These are phyloP conservation scores for Lepraria neglecta DNA, from an alignment of 495 filamentous ascomycete genomes.

Conservation along the genomic window DNA sequence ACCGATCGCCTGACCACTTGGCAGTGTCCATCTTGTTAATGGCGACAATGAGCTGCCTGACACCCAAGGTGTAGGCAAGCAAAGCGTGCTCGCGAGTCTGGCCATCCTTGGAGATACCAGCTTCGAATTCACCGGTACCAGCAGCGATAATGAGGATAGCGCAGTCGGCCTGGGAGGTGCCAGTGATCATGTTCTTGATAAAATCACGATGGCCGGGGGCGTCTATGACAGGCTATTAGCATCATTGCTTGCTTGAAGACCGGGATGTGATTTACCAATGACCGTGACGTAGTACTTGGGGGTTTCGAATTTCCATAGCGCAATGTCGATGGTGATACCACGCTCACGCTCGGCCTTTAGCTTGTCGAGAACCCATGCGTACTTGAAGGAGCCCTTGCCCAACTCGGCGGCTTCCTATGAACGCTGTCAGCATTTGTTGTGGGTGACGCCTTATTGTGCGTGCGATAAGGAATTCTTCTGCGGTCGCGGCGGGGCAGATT, in stretches of 20 bases:
- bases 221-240: conserved; percentile 48
- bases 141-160: conserved; percentile 99
- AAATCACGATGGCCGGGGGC: conserved; percentile 99
- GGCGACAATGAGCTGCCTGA: conserved; percentile 99
- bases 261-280: conserved; percentile 63
- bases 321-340: conserved; percentile 99
- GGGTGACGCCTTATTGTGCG: conserved; percentile 12
- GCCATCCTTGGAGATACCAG: conserved; percentile 99
- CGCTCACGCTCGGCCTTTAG: conserved; percentile 99
- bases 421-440: conserved; percentile 35
- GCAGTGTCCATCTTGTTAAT: conserved; percentile 99
- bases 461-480: conserved; percentile 32
- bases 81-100: conserved; percentile 99
- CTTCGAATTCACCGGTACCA: conserved; percentile 99
- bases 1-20: conserved; percentile 95
- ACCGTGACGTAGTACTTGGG: conserved; percentile 98
- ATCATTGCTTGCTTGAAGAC: conserved; percentile 17
- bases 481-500: conserved; percentile 29
- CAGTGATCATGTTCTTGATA: conserved; percentile 99
- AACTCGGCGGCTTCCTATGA: conserved; percentile 93
- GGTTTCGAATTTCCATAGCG: conserved; percentile 99
- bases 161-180: conserved; percentile 99
- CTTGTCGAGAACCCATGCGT: conserved; percentile 99
- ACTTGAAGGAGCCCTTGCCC: conserved; percentile 99
- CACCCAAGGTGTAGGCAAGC: conserved; percentile 99